Conservation (phyloP, 768 basidiomycete species). For the Amanita pseudoporphyria region DNA sequence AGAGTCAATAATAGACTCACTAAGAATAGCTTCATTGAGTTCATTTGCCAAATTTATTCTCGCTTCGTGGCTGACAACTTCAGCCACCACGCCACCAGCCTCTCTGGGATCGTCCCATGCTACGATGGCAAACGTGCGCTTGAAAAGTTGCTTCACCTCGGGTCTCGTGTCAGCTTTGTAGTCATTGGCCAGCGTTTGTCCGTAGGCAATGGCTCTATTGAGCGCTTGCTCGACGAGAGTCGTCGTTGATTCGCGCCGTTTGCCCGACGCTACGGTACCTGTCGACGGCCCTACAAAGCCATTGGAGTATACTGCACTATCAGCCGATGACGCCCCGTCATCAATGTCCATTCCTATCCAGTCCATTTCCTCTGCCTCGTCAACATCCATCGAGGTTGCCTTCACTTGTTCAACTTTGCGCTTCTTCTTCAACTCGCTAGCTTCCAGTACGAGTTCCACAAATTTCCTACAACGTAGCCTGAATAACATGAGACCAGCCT, state of each 20-base stretch:
- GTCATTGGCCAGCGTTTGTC: slow-evolving; percentile 58
- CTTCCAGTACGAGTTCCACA: slow-evolving; percentile 69
- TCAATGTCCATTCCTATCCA: slow-evolving; percentile 58
- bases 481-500: slow-evolving; percentile 66
- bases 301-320: slow-evolving; percentile 15
- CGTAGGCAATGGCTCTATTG: slow-evolving; percentile 62
- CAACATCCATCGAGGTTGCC: slow-evolving; percentile 17
- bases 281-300: slow-evolving; percentile 9
- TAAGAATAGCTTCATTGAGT: slow-evolving; percentile 74
- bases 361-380: slow-evolving; percentile 31
- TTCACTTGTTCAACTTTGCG: slow-evolving; percentile 31
- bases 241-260: slow-evolving; percentile 15
- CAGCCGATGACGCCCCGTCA: slow-evolving; percentile 23
- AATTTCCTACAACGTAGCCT: slow-evolving; percentile 80
- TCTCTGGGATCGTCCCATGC: slow-evolving; percentile 70
- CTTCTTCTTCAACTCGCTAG: slow-evolving; percentile 58
- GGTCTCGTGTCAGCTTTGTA: slow-evolving; percentile 55
- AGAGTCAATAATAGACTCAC: slow-evolving; percentile 31
- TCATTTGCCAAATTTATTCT: slow-evolving; percentile 61
- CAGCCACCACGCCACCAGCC: slow-evolving; percentile 54
- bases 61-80: slow-evolving; percentile 60
- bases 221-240: slow-evolving; percentile 47
- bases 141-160: slow-evolving; percentile 57
- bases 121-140: slow-evolving; percentile 69
- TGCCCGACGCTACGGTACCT: neutral